Conservation (phyloP, 306 rosid species). For the Cajanus cajan region DNA sequence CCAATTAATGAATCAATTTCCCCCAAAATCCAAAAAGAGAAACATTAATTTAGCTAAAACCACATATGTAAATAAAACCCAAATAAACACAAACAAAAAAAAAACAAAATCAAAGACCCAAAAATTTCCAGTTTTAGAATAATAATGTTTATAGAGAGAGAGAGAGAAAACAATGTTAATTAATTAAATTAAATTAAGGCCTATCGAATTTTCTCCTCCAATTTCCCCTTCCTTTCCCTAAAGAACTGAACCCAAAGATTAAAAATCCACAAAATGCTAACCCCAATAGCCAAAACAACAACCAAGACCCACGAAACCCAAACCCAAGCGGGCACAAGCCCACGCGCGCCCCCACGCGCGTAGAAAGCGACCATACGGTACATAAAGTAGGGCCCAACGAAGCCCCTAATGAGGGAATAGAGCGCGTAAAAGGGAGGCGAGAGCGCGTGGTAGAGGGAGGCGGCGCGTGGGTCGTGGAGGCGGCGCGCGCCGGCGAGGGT, state of each 20-base stretch:
- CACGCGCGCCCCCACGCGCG: constrained; percentile 49
- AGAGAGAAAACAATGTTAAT: neutral
- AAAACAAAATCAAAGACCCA: neutral
- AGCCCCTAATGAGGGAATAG: constrained; percentile 64
- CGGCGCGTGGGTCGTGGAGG: constrained; percentile 52
- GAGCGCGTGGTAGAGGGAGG: constrained; percentile 40
- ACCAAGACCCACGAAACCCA: constrained; percentile 89
- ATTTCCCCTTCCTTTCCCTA: constrained; percentile 42
- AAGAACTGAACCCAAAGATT: constrained; percentile 77
- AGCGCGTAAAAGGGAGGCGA: constrained; percentile 66
- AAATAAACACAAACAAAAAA: neutral
- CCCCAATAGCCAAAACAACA: constrained; percentile 64
- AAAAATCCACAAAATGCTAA: constrained; percentile 76
- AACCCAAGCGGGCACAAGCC: constrained; percentile 68
- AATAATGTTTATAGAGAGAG: neutral
- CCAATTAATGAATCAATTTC: neutral
- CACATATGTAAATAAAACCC: neutral
- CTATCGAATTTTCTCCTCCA: constrained; percentile 59
- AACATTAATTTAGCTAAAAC: too few relatives aligned
- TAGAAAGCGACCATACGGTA: constrained; percentile 60
- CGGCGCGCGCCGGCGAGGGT: constrained; percentile 61
- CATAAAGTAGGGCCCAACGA: constrained; percentile 68
- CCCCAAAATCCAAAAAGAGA: neutral
- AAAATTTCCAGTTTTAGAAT: neutral
- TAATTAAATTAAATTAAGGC: neutral